A percentile compares a stretch with the other conserved stretches of the same genome.
Evolutionary conservation across 805 yeast species (phyloP).

Genomic region (Yamadazyma phyllophila): DNA sequence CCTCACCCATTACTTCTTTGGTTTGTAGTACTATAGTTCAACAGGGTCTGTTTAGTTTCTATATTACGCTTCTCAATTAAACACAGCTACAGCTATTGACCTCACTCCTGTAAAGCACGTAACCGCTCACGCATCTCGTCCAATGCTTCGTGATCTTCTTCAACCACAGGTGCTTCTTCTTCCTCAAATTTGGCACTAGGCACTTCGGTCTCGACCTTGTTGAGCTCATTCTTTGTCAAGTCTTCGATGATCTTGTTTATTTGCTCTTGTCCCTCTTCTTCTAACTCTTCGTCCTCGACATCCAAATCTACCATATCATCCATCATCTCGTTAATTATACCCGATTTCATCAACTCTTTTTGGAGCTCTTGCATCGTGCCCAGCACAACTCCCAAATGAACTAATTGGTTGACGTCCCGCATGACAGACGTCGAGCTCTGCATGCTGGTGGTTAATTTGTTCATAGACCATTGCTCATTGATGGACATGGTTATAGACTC

Average conservation of each 20-base stretch:
- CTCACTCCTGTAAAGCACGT: conserved; percentile 64
- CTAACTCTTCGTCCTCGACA: conserved; percentile 58
- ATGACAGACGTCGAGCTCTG: conserved; percentile 74
- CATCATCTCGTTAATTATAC: conserved; percentile 92
- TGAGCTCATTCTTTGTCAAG: conserved; percentile 40
- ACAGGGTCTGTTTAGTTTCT: background rate
- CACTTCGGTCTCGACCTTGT: conserved; percentile 31
- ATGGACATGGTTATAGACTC: conserved; percentile 85
- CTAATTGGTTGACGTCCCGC: conserved; percentile 82
- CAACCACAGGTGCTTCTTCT: conserved; percentile 16
- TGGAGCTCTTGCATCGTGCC: conserved; percentile 83
- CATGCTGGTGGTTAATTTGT: conserved; percentile 79
- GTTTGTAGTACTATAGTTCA: background rate
- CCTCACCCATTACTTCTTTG: background rate
- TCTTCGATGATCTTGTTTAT: conserved; percentile 57
- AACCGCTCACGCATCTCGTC: conserved; percentile 88
- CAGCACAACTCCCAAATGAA: conserved; percentile 74
- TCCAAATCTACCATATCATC: conserved; percentile 78
- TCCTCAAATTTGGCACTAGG: conserved; percentile 24
- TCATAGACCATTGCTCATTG: conserved; percentile 86
- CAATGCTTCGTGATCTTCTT: conserved; percentile 66
- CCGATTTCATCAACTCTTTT: conserved; percentile 80
- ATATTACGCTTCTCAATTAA: too few species aligned
- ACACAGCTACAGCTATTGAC: background rate
- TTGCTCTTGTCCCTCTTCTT: conserved; percentile 62